Evolutionary conservation across 257 asterid genomes (phyloP).

Genomic region (Petrea volubilis): DNA sequence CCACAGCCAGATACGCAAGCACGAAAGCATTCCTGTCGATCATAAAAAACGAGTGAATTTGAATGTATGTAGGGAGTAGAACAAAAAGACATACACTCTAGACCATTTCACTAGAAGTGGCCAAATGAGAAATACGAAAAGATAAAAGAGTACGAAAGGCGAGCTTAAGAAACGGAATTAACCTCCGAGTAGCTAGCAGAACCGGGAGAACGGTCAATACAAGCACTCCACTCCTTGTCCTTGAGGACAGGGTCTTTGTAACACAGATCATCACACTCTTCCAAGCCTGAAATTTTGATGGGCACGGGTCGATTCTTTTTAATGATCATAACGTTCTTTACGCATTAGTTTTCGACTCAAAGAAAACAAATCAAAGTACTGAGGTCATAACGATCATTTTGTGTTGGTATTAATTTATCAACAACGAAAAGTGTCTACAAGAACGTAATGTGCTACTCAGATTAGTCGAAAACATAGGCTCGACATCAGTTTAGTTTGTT

Average conservation of each 20-base stretch:
- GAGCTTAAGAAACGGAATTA: constrained; percentile 1
- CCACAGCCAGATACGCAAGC: constrained; percentile 84
- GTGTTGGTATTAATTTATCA: background rate
- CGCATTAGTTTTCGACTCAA: background rate
- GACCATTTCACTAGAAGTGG: too few relatives aligned
- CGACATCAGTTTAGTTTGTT: constrained; percentile 7
- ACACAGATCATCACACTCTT: constrained; percentile 85
- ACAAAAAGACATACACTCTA: background rate
- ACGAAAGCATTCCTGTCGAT: constrained; percentile 65
- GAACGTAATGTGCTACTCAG: background rate
- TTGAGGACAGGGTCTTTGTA: constrained; percentile 91
- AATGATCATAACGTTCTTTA: background rate
- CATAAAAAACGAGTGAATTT: constrained; percentile 5
- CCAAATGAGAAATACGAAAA: background rate
- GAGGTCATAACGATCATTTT: background rate
- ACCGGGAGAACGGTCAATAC: constrained; percentile 97
- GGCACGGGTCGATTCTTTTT: background rate
- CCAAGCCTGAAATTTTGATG: constrained; percentile 52
- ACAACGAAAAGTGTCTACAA: background rate
- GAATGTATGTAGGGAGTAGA: background rate
- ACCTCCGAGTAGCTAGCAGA: constrained; percentile 80
- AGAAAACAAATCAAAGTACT: background rate
- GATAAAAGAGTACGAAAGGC: background rate
- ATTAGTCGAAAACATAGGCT: background rate
- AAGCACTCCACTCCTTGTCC: constrained; percentile 93